Evolutionary conservation across 2,329 filamentous ascomycete genomes (phyloP).

Genomic region (Ophiostoma montium): DNA sequence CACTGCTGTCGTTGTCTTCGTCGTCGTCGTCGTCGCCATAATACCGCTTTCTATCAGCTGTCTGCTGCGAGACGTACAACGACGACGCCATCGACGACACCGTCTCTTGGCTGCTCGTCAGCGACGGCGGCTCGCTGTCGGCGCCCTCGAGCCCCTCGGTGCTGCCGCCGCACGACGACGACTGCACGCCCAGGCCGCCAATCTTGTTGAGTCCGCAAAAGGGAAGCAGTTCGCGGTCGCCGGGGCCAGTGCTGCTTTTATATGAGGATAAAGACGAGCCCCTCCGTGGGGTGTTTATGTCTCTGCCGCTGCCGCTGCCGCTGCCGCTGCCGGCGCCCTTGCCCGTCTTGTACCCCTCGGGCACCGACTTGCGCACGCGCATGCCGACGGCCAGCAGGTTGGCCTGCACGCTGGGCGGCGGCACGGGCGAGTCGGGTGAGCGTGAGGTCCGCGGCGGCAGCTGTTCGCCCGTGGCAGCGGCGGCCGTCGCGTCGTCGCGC

Average conservation of each 20-base stretch:
- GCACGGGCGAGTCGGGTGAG: constrained; percentile 26
- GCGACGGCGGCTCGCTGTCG: constrained; percentile 25
- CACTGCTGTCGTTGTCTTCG: constrained; percentile 4
- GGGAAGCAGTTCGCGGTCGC: constrained; percentile 51
- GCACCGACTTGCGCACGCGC: constrained; percentile 83
- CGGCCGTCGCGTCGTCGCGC: constrained; percentile 12
- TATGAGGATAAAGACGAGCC: too few species aligned
- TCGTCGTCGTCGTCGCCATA: constrained; percentile 27
- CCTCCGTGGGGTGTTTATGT: too few species aligned
- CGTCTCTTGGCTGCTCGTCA: constrained; percentile 44
- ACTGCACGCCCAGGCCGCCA: constrained; percentile 52
- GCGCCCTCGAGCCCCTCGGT: constrained; percentile 14
- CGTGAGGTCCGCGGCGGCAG: constrained; percentile 5
- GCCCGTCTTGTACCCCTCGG: constrained; percentile 84
- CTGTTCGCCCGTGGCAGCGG: constrained; percentile 6
- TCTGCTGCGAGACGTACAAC: constrained; percentile 5
- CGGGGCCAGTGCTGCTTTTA: not conserved
- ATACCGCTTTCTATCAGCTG: constrained; percentile 27
- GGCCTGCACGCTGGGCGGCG: constrained; percentile 57
- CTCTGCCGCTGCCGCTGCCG: not conserved
- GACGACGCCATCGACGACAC: constrained; percentile 22
- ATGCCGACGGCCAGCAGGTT: constrained; percentile 86
- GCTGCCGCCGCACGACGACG: constrained; percentile 44
- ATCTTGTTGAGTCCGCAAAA: constrained; percentile 71
- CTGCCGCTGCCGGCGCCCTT: constrained; percentile 21